Evolutionary conservation across 179 eudicot species (phyloP), one percentile per base, ranked within the genome.

Genomic region (Amaranthus tricolor): DNA sequence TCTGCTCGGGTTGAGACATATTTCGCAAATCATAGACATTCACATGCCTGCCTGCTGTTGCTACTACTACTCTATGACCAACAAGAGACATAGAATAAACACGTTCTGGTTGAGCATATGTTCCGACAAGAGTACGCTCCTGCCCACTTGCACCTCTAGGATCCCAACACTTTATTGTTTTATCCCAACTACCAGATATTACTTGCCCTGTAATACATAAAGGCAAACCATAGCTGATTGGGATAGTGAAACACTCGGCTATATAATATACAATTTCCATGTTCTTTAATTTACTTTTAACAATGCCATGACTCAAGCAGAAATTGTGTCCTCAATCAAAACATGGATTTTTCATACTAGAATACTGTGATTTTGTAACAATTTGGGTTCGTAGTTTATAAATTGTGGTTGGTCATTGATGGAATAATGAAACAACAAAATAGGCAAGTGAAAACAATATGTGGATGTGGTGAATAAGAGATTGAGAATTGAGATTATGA

Each of bases 161-260:
- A 85, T 95, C 99, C 99, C 99, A 95, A 70, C 99, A 93, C 82
- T 95, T 95, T 44, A 95, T 75, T 62, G 95, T 92, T 86, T 89
- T 92, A 84, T 95, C 99, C 97, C 99, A 95, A 80, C 97, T 95
- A 55, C 99, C 99, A 63, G 97, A 88, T 62, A 95, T 89, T 15
- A 90, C 94, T 87, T 95, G 97, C 62, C 99, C 99, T 95, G 64
- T 40, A 81, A 79, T 69, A 48, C 71, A 6, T 68, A 49, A 11
- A 62, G 51, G 57, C 13, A 47, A 68, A 21, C 53, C 56, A 71
- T 40, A 48, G 44, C 43, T 64, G 2, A 67, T 43, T 16, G 15
- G 59, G 63, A 13, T 2, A 12, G 20, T 13, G 50, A 55, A 71
- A 69, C 11, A 13, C 15, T 20, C 24, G 21, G 31, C 6, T 55